Base-by-base conservation (phyloP, 1,139 yeast species). In the Yamadazyma friedrichii region DNA sequence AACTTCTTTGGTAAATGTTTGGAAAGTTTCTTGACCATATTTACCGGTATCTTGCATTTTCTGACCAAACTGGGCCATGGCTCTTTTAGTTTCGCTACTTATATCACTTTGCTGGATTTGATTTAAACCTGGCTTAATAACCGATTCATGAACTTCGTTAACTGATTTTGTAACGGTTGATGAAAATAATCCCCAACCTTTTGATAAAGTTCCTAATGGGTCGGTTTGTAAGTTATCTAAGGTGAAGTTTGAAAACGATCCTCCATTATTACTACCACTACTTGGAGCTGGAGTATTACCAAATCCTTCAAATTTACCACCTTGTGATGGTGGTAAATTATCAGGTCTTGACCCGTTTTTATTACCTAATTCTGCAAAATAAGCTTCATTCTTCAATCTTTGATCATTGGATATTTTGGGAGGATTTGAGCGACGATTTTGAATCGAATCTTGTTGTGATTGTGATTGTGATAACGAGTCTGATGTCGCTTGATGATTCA, bases 41-140 rank as follows among this genome's bases (percentile, higher is more conserved):
- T 74, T 77, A 30, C 95, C 88, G 1, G 97, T 88, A 54, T 88
- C 95, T 58, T 86, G 95, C 74, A 91, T 86, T 58, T 82, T 88
- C 60, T 87, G 95, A 36, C 97, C 97, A 68, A 91, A 93, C 67
- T 93, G 98, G 45, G 89, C 84, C 79, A 94, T 87, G 22, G 98
- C 98, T 54, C 88, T 78, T 50, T 78, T 82, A 9, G 98, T 93
- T 57, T 89, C 96, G 42, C 65, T 69, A 27, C 93, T 80, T 35
- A 88, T 64, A 48, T 91, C 97, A 48, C 87, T 81, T 46, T 85
- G 88, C 45, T 88, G 86, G 50, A 93, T 70, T 55, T 86, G 89
- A 55, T 80, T 82, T 59, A 88, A 76, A 34, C 94, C 81, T 13
- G 98, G 98, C 61, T 87, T 88, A 52, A 93, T 88, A 44, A 89